These are phyloP conservation scores for Edaphochlamys debaryana DNA, from an alignment of 139 green algal genomes.

Conservation along the genomic window DNA sequence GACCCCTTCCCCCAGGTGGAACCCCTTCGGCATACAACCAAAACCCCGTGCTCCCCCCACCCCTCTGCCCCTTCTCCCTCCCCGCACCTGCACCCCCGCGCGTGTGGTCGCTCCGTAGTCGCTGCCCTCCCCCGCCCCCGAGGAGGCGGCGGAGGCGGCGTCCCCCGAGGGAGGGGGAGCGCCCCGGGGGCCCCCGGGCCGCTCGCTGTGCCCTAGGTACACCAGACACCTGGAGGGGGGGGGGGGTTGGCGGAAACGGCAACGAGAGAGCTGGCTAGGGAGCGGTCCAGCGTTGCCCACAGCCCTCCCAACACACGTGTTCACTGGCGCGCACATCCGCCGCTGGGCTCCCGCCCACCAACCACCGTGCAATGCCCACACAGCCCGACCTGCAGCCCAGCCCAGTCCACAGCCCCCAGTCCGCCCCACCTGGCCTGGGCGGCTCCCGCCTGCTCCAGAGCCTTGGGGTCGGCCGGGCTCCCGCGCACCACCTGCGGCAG, in stretches of 20 bases:
- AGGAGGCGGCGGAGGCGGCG: not conserved
- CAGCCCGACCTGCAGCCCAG: no score
- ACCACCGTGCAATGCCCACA: no score
- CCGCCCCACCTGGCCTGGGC: no score
- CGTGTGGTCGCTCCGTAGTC: conserved; percentile 39
- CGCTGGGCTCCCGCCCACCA: no score
- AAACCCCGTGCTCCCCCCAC: no score
- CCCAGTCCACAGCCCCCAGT: no score
- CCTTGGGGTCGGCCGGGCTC: conserved; percentile 53
- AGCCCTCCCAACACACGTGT: no score
- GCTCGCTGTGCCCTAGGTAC: conserved; percentile 44
- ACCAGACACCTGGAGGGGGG: conserved; percentile 40
- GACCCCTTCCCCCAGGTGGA: no score
- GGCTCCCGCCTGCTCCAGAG: no score
- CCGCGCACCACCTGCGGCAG: conserved; percentile 65
- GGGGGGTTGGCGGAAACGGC: not conserved
- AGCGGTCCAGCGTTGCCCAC: not conserved
- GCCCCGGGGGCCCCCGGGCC: conserved; percentile 3
- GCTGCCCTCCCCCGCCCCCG: not conserved
- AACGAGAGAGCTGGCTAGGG: not conserved
- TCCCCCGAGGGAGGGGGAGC: not conserved
- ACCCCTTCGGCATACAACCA: no score
- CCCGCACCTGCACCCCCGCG: conserved; percentile 24
- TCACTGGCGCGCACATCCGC: no score
- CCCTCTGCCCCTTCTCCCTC: no score